Conservation (phyloP, 306 rosid genomes). For the Vicia sativa region DNA sequence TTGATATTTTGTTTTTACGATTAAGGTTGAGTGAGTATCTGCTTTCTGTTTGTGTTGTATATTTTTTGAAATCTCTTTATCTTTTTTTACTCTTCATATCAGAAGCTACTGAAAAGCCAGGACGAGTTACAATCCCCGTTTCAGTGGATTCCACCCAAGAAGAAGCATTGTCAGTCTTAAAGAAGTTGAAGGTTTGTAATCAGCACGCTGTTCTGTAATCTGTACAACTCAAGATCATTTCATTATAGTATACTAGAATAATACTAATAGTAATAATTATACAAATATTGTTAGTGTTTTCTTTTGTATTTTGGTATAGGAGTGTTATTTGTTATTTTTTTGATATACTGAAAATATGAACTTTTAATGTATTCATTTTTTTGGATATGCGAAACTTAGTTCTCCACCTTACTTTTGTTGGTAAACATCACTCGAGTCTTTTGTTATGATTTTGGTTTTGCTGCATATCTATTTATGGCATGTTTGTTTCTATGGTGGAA, state of each 20-base stretch:
- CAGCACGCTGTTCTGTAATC: no score
- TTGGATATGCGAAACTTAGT: background rate
- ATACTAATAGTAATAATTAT: background rate
- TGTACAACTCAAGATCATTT: no score
- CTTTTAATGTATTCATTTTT: background rate
- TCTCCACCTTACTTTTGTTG: constrained; percentile 10
- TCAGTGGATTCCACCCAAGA: constrained; percentile 81
- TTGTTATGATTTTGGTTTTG: constrained; percentile 9
- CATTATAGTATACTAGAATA: background rate
- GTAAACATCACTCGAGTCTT: constrained; percentile 1
- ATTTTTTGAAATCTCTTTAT: constrained; percentile 8
- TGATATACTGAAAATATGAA: background rate
- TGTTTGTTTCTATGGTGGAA: no score
- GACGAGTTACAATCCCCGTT: constrained; percentile 56
- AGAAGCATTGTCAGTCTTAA: constrained; percentile 75
- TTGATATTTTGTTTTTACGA: no score
- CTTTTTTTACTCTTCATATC: constrained; percentile 25
- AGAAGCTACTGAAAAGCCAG: constrained; percentile 53
- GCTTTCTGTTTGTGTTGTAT: background rate
- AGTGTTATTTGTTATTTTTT: background rate
- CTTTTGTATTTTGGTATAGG: background rate
- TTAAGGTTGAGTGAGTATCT: constrained; percentile 6
- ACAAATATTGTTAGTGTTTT: background rate
- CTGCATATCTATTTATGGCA: constrained; percentile 1
- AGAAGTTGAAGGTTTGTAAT: constrained; percentile 69